A percentile compares a stretch with the other conserved stretches of the same genome.
These are phyloP conservation scores for Hyaloscypha bicolor DNA, from an alignment of 495 filamentous ascomycete species.

Conservation along the genomic window DNA sequence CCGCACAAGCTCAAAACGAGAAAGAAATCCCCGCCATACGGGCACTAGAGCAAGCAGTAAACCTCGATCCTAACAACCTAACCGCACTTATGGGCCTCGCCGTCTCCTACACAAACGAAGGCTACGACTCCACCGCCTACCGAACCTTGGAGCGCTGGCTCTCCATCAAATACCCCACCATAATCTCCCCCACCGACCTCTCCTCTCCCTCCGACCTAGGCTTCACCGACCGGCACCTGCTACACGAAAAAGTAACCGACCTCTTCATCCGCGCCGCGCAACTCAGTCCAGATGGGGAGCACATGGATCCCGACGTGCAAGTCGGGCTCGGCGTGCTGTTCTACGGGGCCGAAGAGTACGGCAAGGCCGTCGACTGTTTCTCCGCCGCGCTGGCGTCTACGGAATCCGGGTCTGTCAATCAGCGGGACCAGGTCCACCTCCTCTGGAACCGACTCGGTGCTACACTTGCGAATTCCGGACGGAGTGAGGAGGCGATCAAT, in stretches of 20 bases:
- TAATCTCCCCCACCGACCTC: conserved; percentile 69
- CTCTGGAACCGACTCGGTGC: conserved; percentile 98
- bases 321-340: conserved; percentile 96
- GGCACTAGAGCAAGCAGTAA: conserved; percentile 90
- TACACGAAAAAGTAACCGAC: conserved; percentile 87
- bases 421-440: conserved; percentile 77
- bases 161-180: conserved; percentile 82
- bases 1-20: conserved; percentile 95
- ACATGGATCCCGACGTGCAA: conserved; percentile 98
- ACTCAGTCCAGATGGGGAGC: conserved; percentile 69
- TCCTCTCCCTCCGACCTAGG: conserved; percentile 74
- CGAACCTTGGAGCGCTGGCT: conserved; percentile 97
- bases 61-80: conserved; percentile 82
- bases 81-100: conserved; percentile 92
- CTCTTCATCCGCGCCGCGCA: conserved; percentile 92
- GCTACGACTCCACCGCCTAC: conserved; percentile 95
- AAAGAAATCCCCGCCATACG: conserved; percentile 98
- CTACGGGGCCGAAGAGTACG: conserved; percentile 96
- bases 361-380: conserved; percentile 99
- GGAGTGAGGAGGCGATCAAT: conserved; percentile 91
- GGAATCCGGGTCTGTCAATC: conserved; percentile 76
- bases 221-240: conserved; percentile 86
- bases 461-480: conserved; percentile 91
- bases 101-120: conserved; percentile 99
- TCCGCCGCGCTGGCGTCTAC: conserved; percentile 80